Base-by-base conservation (phyloP, 1,284 basidiomycete species). In the Mycena citricolor region DNA sequence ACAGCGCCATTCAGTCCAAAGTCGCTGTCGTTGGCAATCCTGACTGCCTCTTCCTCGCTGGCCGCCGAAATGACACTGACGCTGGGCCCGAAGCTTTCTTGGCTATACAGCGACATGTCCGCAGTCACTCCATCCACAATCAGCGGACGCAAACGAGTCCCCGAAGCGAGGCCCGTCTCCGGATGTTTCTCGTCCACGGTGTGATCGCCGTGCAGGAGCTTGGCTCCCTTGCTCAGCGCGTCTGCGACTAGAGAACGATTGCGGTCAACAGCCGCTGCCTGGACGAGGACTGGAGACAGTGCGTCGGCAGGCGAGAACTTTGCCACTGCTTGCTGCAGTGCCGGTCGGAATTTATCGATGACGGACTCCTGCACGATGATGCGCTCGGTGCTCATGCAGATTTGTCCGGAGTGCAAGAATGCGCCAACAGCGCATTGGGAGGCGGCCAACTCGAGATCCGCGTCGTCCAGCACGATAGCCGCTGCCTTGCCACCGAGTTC, bases 401-500 rank as follows among this genome's bases (percentile, higher is more conserved):
- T 65, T 61, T 81, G 65, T 4, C 79, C 79, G 5, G 72, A 69
- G 60, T 76, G 70, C 39, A 76, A 55, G 44, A 79, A 67, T 2
- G 71, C 72, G 16, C 76, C 76, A 34, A 69, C 70, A 30, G 73
- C 59, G 54, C 77, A 69, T 46, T 62, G 54, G 11, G 59, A 53
- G 1, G 76, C 72, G 0, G 76, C 76, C 5, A 68, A 56, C 19
- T 71, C 63, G 16, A 79, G 60, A 53, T 81, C 72, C 2, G 79
- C 79, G 40, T 75, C 73, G 4, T 71, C 68, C 5, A 77, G 61
- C 1, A 83, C 68, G 41, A 82, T 69, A 2, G 74, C 73, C 10
- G 81, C 79, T 20, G 75, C 74, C 62, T 84, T 84, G 29, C 81
- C 81, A 25, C 81, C 81, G 23, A 83, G 72, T 64, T 77, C 79